phyloP scores from a whole-genome alignment of 352 stramenopile genomes.

The Peronospora destructor region DNA sequence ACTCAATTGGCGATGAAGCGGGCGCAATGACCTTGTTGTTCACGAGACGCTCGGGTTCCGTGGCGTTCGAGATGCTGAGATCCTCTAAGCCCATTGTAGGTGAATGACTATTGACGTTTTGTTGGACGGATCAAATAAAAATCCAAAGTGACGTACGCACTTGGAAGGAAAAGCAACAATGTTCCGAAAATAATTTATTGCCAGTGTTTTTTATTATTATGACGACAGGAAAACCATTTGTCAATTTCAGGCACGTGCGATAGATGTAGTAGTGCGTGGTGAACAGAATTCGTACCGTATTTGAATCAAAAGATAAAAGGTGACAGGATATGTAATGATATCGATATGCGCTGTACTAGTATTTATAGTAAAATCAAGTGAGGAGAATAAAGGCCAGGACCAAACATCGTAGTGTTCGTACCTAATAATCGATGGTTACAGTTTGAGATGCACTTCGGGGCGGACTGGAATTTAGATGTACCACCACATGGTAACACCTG shows the following conservation, averaged over 20 bases:
- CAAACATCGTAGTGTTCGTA: neutral
- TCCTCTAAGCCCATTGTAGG: conserved; percentile 26
- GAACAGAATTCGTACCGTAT: conserved; percentile 7
- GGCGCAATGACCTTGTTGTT: conserved; percentile 11
- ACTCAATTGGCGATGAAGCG: conserved; percentile 15
- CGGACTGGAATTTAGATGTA: conserved; percentile 4
- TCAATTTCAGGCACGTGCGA: conserved; percentile 14
- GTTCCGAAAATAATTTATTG: neutral
- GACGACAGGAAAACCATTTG: conserved; percentile 13
- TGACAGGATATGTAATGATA: neutral
- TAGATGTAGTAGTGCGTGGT: conserved; percentile 12
- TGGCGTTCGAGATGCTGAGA: conserved; percentile 6
- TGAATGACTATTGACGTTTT: no score
- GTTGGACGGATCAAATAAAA: neutral
- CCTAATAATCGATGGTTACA: conserved; percentile 4
- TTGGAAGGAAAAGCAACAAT: conserved; percentile 20
- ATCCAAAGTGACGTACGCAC: conserved; percentile 8
- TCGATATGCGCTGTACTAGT: neutral
- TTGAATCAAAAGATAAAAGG: neutral
- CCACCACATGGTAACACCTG: neutral
- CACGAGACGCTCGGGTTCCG: conserved; percentile 15
- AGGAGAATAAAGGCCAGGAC: neutral
- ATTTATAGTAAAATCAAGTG: conserved; percentile 2
- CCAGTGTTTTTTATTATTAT: neutral
- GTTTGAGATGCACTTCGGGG: conserved; percentile 20